A percentile compares a stretch with the other conserved stretches of the same genome.
Conservation (phyloP, 169 alveolate species). For the Besnoitia besnoiti region DNA sequence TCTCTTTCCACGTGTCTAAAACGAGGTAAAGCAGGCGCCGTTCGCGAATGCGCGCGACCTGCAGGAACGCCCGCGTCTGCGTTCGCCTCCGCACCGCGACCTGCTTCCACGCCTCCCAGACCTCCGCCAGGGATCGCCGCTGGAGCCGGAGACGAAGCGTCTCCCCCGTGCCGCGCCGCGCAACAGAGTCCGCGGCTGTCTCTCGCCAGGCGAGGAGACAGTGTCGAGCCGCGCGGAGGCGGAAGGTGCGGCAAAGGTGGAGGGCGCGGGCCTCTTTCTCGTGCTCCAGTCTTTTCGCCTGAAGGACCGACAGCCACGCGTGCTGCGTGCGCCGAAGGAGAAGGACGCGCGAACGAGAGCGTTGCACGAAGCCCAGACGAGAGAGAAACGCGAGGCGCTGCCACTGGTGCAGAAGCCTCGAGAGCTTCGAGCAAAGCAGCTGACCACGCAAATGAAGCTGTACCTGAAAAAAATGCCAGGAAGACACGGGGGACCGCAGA, state of each 20-base stretch:
- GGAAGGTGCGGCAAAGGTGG: not conserved
- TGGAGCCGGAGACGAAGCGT: not conserved
- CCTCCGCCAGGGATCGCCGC: not conserved
- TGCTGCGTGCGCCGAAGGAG: not conserved
- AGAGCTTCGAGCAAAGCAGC: slow-evolving; percentile 10
- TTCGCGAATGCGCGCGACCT: not conserved
- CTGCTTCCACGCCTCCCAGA: not conserved
- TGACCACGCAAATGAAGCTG: slow-evolving; percentile 32
- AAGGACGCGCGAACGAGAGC: not conserved
- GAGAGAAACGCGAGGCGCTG: slow-evolving; percentile 13
- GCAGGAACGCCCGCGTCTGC: not conserved
- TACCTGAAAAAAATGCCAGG: not conserved
- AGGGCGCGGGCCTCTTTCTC: not conserved
- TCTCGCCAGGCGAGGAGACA: slow-evolving; percentile 25
- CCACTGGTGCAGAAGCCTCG: slow-evolving; percentile 26
- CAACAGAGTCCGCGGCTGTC: not conserved
- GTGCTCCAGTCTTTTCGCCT: not conserved
- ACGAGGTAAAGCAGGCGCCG: not conserved
- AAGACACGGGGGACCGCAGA: too few relatives aligned
- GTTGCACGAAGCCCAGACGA: not conserved
- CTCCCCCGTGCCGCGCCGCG: slow-evolving; percentile 10
- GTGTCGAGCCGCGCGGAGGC: not conserved
- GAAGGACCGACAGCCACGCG: not conserved
- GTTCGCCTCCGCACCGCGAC: not conserved
- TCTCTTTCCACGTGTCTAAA: not conserved